Base-by-base conservation (phyloP, 306 rosid species). In the Vachellia pachyceras region DNA sequence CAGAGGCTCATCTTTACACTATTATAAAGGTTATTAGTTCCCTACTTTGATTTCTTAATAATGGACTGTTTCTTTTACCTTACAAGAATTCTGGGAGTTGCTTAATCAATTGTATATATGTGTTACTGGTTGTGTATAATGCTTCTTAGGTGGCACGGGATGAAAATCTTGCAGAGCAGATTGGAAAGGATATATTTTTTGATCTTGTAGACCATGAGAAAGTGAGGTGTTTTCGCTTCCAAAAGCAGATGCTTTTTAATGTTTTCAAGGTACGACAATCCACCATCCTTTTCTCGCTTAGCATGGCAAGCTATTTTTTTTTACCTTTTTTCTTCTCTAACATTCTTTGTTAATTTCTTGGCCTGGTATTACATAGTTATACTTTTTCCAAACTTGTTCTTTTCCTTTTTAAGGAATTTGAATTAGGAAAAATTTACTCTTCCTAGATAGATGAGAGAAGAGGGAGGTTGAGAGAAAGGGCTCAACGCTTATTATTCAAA, bases 171-270 rank as follows among this genome's bases (percentile, higher is more conserved):
- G 35, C 66, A 7, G 94, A 86, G 63, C 97, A 94, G 80, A 94
- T 94, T 83, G 98, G 98, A 61, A 94, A 83, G 87, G 94, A 91
- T 72, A 88, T 91, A 75, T 92, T 88, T 88, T 94, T 94, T 91
- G 97, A 94, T 89, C 97, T 92, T 61, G 98, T 92, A 71, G 97
- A 94, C 73, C 97, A 94, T 83, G 97, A 92, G 84, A 94, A 92
- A 92, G 97, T 94, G 80, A 83, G 86, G 82, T 90, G 92, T 83
- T 94, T 94, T 82, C 95, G 97, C 36, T 90, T 92, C 58, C 97
- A 89, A 79, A 94, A 94, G 84, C 95, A 91, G 77, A 84, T 78
- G 63, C 73, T 88, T 35, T 94, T 94, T 78, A 90, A 89, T 50
- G 64, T 78, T 76, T 94, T 94, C 83, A 94, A 94, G 98, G 98